Conservation (phyloP, 2,329 filamentous ascomycete species). For the Elsinoe arachidis region DNA sequence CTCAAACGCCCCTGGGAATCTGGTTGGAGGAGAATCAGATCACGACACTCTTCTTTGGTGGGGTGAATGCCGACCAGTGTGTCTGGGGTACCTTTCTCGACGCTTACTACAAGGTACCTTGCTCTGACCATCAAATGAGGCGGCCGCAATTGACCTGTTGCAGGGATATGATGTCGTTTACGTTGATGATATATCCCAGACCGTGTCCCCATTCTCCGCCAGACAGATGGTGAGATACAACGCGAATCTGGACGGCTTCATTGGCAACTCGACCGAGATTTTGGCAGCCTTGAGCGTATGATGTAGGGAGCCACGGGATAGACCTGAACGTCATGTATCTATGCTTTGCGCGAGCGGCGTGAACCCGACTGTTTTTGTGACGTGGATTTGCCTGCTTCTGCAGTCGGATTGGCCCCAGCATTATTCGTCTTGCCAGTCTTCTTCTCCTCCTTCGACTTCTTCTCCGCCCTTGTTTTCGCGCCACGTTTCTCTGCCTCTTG, state of each 20-base stretch:
- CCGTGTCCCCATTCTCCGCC: constrained; percentile 25
- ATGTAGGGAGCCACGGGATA: no score
- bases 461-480: constrained; percentile 53
- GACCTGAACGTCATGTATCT: background rate
- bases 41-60: constrained; percentile 27
- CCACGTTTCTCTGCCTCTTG: constrained; percentile 72
- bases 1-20: constrained; percentile 25
- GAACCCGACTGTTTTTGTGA: background rate
- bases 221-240: constrained; percentile 26
- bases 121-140: background rate
- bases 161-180: constrained; percentile 27
- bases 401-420: constrained; percentile 7
- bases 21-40: constrained; percentile 27
- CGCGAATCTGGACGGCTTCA: constrained; percentile 20
- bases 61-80: constrained; percentile 28
- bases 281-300: background rate
- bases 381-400: constrained; percentile 8
- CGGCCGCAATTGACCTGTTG: background rate
- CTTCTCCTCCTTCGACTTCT: constrained; percentile 39
- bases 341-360: background rate
- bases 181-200: constrained; percentile 25
- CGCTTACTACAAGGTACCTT: constrained; percentile 22
- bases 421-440: constrained; percentile 29
- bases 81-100: constrained; percentile 27
- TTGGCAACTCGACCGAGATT: constrained; percentile 15